These are phyloP conservation scores for Aspergillus terreus DNA, from an alignment of 2,329 filamentous ascomycete genomes.

Conservation along the genomic window DNA sequence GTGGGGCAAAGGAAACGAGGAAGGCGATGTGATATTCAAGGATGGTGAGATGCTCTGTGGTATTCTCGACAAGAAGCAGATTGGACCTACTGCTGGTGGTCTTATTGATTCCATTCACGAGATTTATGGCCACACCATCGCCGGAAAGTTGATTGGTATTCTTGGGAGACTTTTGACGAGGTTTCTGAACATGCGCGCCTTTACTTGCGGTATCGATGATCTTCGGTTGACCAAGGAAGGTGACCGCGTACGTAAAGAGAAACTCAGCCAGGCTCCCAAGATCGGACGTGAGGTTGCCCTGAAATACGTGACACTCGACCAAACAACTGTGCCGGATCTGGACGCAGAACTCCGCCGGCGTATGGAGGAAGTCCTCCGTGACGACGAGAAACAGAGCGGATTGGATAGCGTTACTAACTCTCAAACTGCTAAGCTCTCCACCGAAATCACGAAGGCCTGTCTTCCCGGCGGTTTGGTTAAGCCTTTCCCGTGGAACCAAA, in stretches of 20 bases:
- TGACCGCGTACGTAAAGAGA: conserved; percentile 65
- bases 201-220: conserved; percentile 97
- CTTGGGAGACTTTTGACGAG: conserved; percentile 86
- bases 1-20: conserved; percentile 71
- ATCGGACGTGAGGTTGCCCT: conserved; percentile 78
- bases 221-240: conserved; percentile 77
- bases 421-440: conserved; percentile 66
- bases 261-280: conserved; percentile 62
- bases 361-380: conserved; percentile 83
- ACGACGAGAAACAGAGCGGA: conserved; percentile 84
- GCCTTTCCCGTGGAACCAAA: conserved; percentile 92
- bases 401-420: conserved; percentile 85
- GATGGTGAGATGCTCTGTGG: conserved; percentile 85
- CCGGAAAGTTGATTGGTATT: conserved; percentile 83
- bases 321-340: conserved; percentile 57
- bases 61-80: conserved; percentile 92
- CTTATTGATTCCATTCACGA: conserved; percentile 92
- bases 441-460: conserved; percentile 71
- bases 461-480: conserved; percentile 82
- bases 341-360: conserved; percentile 71
- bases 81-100: conserved; percentile 81
- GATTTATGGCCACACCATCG: conserved; percentile 80
- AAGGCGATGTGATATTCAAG: conserved; percentile 75
- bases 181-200: conserved; percentile 87
- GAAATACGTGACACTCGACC: conserved; percentile 80